Base-by-base conservation (phyloP, 768 basidiomycete genomes). In the Dentipellis sp. region DNA sequence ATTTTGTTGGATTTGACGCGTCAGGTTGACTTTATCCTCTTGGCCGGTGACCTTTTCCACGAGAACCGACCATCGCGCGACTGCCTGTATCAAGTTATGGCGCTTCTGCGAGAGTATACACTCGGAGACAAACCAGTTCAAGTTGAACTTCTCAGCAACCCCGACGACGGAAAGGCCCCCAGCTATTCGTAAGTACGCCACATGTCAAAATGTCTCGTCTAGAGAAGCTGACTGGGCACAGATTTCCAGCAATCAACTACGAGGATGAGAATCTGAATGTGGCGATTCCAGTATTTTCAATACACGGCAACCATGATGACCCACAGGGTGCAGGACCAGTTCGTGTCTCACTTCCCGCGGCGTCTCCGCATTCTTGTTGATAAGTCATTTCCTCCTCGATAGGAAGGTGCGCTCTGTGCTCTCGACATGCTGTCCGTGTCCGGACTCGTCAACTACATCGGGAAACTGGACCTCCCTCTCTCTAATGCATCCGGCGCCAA, bases 251-350 rank as follows among this genome's bases (percentile, higher is more conserved):
- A 1, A 74, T 99, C 60, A 98, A 99, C 69, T 97, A 97, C 65
- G 94, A 99, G 69, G 95, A 99, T 64, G 83, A 87, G 1, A 98
- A 99, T 67, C 76, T 97, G 56, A 99, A 99, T 67, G 79, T 99
- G 52, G 83, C 82, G 3, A 91, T 97, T n/a, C 97, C 97, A 3
- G 89, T 98, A 29, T 99, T 99, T 71, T 97, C 95, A 0, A 98
- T 99, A 52, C 97, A 99, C 65, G 97, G 97, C 45, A 99, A 99
- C 66, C 97, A 99, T 69, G 97, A 99, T 65, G 97, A 99, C 64
- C 97, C 97, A 36, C 97, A 98, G 72, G 97, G 97, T 17, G 86
- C 93, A 19, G 94, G 94, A 3, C 78, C 88, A 9, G 94, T 93
- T 64, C 59, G 90, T 72, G 10, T 10, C 52, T 21, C 11, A 50